Evolutionary conservation across 176 grass and related monocot species (phyloP).

Genomic region (Triticum turgidum): DNA sequence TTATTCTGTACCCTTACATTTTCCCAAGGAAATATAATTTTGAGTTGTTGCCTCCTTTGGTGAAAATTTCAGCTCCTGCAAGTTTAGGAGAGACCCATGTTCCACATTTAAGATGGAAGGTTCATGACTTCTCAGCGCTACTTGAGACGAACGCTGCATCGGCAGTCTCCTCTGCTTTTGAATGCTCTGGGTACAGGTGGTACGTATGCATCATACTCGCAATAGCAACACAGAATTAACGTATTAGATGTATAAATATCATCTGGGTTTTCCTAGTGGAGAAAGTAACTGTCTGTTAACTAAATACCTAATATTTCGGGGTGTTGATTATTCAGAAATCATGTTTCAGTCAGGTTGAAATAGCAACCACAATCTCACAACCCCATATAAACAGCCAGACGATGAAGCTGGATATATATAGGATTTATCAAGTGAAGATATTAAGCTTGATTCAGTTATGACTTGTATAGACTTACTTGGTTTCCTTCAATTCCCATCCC

Average conservation of each 20-base stretch:
- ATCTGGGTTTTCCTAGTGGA: neutral
- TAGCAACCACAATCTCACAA: neutral
- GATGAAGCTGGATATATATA: neutral
- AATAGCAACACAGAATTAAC: neutral
- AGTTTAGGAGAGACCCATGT: neutral
- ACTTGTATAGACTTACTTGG: neutral
- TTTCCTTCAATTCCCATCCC: neutral
- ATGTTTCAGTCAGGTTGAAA: neutral
- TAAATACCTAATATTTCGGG: neutral
- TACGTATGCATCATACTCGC: neutral
- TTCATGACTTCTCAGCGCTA: conserved; percentile 39
- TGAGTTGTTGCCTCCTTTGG: too few species aligned
- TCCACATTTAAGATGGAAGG: conserved; percentile 30
- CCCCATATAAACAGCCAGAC: neutral
- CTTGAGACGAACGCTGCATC: neutral
- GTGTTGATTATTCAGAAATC: neutral
- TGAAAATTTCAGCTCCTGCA: conserved; percentile 3
- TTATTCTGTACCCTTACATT: neutral
- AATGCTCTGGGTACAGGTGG: conserved; percentile 21
- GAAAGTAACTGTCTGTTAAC: neutral
- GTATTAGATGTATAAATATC: neutral
- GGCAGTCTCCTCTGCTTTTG: neutral
- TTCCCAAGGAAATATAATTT: too few species aligned
- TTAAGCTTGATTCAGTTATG: neutral
- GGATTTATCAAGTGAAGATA: neutral